These are phyloP conservation scores for Hortiboletus flavorubellus DNA, from an alignment of 768 basidiomycete species.

Conservation along the genomic window DNA sequence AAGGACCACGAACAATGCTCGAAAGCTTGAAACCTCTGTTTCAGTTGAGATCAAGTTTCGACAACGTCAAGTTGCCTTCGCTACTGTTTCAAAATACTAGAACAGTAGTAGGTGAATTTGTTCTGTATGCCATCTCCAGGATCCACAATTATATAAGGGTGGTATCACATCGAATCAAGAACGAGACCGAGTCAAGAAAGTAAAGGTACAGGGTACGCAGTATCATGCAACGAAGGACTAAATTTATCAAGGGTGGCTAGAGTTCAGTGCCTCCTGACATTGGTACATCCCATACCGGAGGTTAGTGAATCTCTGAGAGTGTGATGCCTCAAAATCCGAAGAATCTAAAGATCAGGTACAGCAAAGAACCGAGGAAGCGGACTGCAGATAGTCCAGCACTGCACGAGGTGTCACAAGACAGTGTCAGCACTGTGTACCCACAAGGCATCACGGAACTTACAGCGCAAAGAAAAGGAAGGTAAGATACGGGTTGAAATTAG, in stretches of 20 bases:
- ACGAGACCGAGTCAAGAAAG: background rate
- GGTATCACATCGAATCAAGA: background rate
- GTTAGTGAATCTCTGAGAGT: background rate
- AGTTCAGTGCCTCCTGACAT: background rate
- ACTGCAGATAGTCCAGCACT: constrained; percentile 79
- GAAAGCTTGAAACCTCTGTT: background rate
- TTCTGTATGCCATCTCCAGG: background rate
- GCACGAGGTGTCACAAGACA: background rate
- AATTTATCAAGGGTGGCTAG: background rate
- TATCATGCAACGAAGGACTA: constrained; percentile 4
- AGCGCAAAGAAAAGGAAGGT: constrained; percentile 74
- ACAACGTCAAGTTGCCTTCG: constrained; percentile 11
- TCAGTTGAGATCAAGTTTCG: background rate
- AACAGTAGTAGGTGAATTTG: background rate
- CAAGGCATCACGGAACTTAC: constrained; percentile 29
- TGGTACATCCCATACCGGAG: constrained; percentile 1
- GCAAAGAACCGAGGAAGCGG: constrained; percentile 73
- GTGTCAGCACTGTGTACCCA: constrained; percentile 1
- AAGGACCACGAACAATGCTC: background rate
- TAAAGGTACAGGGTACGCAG: constrained; percentile 13
- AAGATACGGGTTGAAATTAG: constrained; percentile 86
- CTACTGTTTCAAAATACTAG: background rate
- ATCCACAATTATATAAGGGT: constrained; percentile 1
- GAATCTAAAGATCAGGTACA: constrained; percentile 77
- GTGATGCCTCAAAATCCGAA: constrained; percentile 48